These are phyloP conservation scores for Schizochytrium sp. DNA, from an alignment of 108 stramenopile species.

Conservation along the genomic window DNA sequence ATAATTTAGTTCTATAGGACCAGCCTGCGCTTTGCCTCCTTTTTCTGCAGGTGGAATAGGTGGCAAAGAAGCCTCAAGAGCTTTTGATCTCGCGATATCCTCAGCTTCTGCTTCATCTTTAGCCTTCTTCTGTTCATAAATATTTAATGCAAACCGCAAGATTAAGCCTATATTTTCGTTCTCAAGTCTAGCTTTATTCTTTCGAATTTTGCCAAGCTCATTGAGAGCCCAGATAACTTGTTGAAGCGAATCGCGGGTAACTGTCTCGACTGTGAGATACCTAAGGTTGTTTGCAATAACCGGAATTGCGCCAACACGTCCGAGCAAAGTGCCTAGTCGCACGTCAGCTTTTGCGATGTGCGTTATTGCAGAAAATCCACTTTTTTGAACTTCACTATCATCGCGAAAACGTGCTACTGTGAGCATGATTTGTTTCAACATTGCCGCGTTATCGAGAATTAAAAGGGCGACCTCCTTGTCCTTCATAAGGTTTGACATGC, in stretches of 20 bases:
- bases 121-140: no score
- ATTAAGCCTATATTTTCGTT: slow-evolving; percentile 16
- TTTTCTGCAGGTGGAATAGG: background rate
- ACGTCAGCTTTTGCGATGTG: background rate
- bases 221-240: slow-evolving; percentile 57
- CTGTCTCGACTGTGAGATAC: background rate
- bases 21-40: background rate
- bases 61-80: background rate
- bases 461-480: background rate
- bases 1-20: background rate
- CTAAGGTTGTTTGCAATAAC: slow-evolving; percentile 31
- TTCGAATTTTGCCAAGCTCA: slow-evolving; percentile 30
- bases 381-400: background rate
- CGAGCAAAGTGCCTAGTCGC: background rate
- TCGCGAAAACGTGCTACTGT: background rate
- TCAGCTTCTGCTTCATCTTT: background rate
- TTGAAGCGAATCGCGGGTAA: background rate
- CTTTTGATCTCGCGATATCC: background rate
- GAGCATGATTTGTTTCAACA: slow-evolving; percentile 5
- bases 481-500: background rate
- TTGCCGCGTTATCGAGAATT: background rate
- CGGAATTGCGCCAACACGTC: slow-evolving; percentile 30
- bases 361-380: background rate
- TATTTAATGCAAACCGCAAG: background rate
- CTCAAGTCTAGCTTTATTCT: background rate